Evolutionary conservation across 108 stramenopile species (phyloP), one percentile per base, ranked within the genome.

Genomic region (Skeletonema grethae): DNA sequence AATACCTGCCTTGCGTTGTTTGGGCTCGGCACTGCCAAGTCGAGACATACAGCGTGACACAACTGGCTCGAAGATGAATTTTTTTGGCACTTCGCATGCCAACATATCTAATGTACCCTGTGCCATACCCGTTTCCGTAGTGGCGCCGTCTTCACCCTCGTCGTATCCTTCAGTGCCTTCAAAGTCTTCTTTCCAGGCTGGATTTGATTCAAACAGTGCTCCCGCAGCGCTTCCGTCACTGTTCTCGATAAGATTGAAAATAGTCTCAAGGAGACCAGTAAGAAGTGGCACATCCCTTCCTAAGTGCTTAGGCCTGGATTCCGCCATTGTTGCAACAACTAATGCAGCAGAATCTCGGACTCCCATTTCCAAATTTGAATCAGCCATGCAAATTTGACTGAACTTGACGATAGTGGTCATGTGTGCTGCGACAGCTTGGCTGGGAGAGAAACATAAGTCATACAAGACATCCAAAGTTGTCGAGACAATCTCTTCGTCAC

Each of bases 101-200:
- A 99, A 71, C 90, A 93, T 90, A 70, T 99, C 98, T 57, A 99
- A 77, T 13, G 92, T 94, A 15, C 93, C 93, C 72, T 99, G 97
- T 9, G 98, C 97, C 85, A 99, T 96, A 36, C 88, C 85, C 34
- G 97, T 97, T 70, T 94, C 86, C 20, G 92, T 97, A 13, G 95
- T 90, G 15, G 88, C 87, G 53, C 88, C 88, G 25, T 88, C 89
- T 56, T 88, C 88, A n/a, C 83, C 76, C 12, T 61, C 56, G 56
- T 89, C 89, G 18, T 89, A 91, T 10, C 85, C 90, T 34, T 77
- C 85, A 35, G 63, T 69, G 60, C 82, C 86, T 25, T 87, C 87
- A 60, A 91, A 67, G 69, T 93, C 91, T 57, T 92, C 85, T 70
- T 84, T 89, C 91, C 94, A 93, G 9, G 87, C 85, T 2, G 86